Conservation (phyloP, 768 basidiomycete genomes). For the Mycena venus region DNA sequence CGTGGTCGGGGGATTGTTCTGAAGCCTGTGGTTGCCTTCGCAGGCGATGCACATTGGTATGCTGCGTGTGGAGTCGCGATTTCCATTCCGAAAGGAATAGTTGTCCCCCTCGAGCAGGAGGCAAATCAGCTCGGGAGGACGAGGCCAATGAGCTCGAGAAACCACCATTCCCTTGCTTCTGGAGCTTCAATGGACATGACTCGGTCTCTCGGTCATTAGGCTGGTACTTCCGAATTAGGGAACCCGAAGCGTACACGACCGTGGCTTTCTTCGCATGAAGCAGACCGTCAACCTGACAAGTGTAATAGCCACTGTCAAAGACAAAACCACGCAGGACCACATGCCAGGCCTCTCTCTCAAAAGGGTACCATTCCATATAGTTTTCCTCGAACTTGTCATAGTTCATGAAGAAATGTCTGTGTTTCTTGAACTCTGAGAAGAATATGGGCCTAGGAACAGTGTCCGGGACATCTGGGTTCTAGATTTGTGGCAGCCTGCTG, state of each 20-base stretch:
- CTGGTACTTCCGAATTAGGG: background rate
- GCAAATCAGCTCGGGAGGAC: background rate
- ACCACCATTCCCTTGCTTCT: background rate
- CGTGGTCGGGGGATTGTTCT: constrained; percentile 20
- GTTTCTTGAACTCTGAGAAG: background rate
- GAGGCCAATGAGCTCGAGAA: background rate
- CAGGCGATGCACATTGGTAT: constrained; percentile 37
- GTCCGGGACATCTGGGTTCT: background rate
- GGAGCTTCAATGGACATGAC: background rate
- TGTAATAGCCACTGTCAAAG: constrained; percentile 6
- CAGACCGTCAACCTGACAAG: background rate
- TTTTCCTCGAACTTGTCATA: constrained; percentile 20
- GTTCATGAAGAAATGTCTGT: constrained; percentile 19
- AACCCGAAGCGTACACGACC: background rate
- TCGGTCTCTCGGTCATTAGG: background rate
- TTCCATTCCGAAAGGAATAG: background rate
- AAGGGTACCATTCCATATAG: constrained; percentile 15
- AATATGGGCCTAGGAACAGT: background rate
- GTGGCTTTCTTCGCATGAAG: background rate
- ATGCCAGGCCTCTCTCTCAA: constrained; percentile 20
- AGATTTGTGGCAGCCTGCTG: background rate
- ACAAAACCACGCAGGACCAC: constrained; percentile 3
- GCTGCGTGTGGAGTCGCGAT: background rate
- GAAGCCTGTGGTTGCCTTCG: constrained; percentile 34
- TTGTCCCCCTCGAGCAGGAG: background rate